These are phyloP conservation scores for Rhododendron molle DNA, from an alignment of 148 eudicot species.

Conservation along the genomic window DNA sequence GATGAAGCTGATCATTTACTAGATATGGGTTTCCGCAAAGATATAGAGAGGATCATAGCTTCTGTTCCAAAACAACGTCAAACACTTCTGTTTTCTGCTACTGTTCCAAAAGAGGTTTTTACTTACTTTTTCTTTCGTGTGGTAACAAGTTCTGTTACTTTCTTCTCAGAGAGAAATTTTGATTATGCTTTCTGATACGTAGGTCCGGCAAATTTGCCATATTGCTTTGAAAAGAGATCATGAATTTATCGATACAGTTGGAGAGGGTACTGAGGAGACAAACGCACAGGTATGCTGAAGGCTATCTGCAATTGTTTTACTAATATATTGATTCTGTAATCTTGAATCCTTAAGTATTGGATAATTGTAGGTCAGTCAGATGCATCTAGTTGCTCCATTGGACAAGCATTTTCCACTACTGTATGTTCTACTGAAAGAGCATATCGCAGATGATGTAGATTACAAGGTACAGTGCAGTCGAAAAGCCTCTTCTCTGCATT, in stretches of 20 bases:
- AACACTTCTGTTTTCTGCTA: conserved; percentile 91
- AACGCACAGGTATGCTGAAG: conserved; percentile 63
- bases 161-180: not conserved
- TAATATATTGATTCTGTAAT: not conserved
- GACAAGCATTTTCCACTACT: conserved; percentile 76
- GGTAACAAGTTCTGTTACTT: not conserved
- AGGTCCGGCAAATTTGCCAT: conserved; percentile 90
- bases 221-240: conserved; percentile 88
- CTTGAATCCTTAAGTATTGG: conserved; percentile 7
- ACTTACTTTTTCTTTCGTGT: conserved; percentile 19
- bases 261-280: conserved; percentile 81
- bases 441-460: conserved; percentile 80
- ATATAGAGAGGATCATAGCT: conserved; percentile 76
- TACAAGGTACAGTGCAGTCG: conserved; percentile 56
- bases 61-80: conserved; percentile 95
- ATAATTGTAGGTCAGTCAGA: conserved; percentile 73
- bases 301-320: conserved; percentile 18
- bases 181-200: conserved; percentile 18
- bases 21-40: conserved; percentile 98
- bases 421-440: conserved; percentile 76
- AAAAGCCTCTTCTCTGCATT: not conserved
- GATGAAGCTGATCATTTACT: conserved; percentile 97
- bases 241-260: conserved; percentile 73
- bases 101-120: conserved; percentile 75
- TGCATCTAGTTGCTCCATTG: conserved; percentile 77